Conservation (phyloP, 345 rosid species). For the Aegle marmelos region DNA sequence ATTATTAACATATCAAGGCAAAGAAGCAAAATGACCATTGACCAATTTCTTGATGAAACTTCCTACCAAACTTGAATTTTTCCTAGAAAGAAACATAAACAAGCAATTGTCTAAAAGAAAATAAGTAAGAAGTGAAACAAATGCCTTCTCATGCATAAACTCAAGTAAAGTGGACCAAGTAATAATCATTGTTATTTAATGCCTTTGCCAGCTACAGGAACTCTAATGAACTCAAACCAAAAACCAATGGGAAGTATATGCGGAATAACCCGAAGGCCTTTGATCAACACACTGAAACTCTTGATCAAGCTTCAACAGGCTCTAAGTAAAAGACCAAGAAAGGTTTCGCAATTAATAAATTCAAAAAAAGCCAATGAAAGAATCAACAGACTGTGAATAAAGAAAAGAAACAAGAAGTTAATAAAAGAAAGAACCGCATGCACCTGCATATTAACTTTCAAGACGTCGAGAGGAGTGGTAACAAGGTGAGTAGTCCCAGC, state of each 20-base stretch:
- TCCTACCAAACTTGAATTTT: too few relatives aligned
- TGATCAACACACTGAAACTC: not conserved
- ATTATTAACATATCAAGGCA: not conserved
- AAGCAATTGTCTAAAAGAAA: not conserved
- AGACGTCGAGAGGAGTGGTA: slow-evolving; percentile 60
- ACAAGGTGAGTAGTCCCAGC: slow-evolving; percentile 61
- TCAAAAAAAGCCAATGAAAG: too few relatives aligned
- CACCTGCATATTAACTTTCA: slow-evolving; percentile 73
- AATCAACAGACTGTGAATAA: too few relatives aligned
- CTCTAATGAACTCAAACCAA: not conserved
- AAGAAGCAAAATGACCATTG: not conserved
- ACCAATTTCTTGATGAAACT: not conserved
- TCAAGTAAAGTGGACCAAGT: not conserved
- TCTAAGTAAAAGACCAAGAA: not conserved
- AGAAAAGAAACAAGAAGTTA: not conserved
- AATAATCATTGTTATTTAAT: not conserved
- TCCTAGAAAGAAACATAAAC: not conserved
- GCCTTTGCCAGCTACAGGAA: not conserved
- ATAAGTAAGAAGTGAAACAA: not conserved
- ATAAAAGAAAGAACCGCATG: not conserved
- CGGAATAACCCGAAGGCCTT: not conserved
- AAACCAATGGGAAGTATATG: not conserved
- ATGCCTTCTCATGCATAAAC: not conserved
- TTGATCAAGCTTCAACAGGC: not conserved
- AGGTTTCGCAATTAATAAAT: not conserved